Percentiles rank a stretch among this genome's conserved stretches.
These are phyloP conservation scores for Glycine latifolia DNA, from an alignment of 306 rosid genomes.

Conservation along the genomic window DNA sequence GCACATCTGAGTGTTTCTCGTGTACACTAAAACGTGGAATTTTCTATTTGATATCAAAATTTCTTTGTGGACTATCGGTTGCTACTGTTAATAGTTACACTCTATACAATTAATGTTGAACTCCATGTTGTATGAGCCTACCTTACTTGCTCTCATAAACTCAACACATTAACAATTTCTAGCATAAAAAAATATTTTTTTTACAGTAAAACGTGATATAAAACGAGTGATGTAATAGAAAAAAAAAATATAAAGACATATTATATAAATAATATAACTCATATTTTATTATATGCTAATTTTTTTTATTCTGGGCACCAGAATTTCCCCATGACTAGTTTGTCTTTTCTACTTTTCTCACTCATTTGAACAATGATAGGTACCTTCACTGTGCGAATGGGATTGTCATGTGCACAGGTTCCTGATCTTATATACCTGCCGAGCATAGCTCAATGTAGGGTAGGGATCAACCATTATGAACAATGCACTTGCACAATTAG, in stretches of 20 bases:
- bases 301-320: too few relatives aligned
- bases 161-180: not conserved
- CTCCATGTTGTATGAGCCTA: not conserved
- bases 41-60: not conserved
- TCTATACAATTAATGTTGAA: not conserved
- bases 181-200: not conserved
- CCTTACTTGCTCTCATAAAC: not conserved
- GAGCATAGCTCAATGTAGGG: too few relatives aligned
- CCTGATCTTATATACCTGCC: not conserved
- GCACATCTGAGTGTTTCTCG: not conserved
- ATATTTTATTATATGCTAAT: not conserved
- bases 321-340: too few relatives aligned
- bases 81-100: too few relatives aligned
- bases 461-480: not conserved
- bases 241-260: too few relatives aligned
- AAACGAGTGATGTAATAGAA: not conserved
- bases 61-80: not conserved
- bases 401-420: not conserved
- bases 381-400: not conserved
- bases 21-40: not conserved
- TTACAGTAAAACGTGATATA: not conserved
- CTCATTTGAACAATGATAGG: not conserved
- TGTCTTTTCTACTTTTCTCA: not conserved
- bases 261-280: not conserved
- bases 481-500: not conserved